phyloP scores from a whole-genome alignment of 208 protist genomes.

The Acanthamoeba sp. region DNA sequence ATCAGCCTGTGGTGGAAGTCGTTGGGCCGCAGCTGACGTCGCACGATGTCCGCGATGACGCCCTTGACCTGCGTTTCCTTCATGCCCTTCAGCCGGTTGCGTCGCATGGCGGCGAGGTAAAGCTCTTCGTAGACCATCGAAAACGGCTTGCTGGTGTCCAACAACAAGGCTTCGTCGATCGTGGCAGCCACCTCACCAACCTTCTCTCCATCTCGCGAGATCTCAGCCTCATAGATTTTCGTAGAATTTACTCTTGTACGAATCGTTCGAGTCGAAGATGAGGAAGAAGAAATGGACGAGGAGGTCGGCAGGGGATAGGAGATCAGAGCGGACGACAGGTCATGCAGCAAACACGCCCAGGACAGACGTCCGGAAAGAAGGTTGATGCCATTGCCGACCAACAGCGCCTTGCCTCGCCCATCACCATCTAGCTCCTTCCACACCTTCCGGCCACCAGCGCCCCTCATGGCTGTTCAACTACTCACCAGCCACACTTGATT shows the following conservation, averaged over 20 bases:
- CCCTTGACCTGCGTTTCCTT: neutral
- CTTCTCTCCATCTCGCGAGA: neutral
- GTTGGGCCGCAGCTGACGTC: neutral
- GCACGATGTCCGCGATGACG: slow-evolving; percentile 17
- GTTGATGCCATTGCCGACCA: slow-evolving; percentile 6
- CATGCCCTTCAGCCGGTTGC: neutral
- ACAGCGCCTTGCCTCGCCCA: neutral
- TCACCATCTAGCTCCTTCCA: neutral
- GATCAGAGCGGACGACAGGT: neutral
- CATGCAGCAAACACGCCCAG: slow-evolving; percentile 6
- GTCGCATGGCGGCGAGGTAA: neutral
- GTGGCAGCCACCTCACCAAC: neutral
- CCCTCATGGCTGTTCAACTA: neutral
- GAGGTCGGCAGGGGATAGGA: neutral
- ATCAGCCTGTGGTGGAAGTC: slow-evolving; percentile 5
- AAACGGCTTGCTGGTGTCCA: neutral
- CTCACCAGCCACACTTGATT: neutral
- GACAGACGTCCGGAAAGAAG: neutral
- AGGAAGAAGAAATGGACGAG: neutral
- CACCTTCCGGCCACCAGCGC: no score
- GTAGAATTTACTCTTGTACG: neutral
- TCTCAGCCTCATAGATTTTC: neutral
- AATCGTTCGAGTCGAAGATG: neutral
- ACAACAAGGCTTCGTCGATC: neutral
- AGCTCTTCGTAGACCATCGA: slow-evolving; percentile 37